These are phyloP conservation scores for Dendrothele bispora DNA, from an alignment of 768 basidiomycete species.

Conservation along the genomic window DNA sequence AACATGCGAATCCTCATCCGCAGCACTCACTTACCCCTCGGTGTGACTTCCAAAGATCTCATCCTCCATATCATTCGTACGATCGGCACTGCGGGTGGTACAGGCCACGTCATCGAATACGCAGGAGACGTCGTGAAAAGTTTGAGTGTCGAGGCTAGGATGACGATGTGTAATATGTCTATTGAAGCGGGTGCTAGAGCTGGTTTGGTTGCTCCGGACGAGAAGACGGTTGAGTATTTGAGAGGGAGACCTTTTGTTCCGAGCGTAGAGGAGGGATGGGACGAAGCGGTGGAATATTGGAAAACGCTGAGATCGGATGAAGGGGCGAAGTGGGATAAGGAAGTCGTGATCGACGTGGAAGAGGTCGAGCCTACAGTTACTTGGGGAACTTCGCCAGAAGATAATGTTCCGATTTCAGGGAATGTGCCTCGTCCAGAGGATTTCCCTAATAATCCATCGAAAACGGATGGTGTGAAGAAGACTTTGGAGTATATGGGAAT, in stretches of 20 bases:
- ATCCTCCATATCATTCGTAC: slow-evolving; percentile 63
- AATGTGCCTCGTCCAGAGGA: slow-evolving; percentile 50
- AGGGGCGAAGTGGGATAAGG: slow-evolving; percentile 56
- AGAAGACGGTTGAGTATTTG: slow-evolving; percentile 60
- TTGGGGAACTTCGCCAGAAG: slow-evolving; percentile 68
- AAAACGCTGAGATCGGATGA: slow-evolving; percentile 51
- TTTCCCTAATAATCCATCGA: slow-evolving; percentile 41
- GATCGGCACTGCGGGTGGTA: slow-evolving; percentile 67
- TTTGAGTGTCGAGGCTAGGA: slow-evolving; percentile 61
- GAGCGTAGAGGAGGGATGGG: slow-evolving; percentile 53
- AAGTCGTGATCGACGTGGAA: slow-evolving; percentile 53
- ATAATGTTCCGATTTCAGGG: slow-evolving; percentile 55
- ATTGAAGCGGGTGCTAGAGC: slow-evolving; percentile 67
- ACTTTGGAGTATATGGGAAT: slow-evolving; percentile 65
- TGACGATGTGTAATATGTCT: slow-evolving; percentile 67
- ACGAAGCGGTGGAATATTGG: slow-evolving; percentile 60
- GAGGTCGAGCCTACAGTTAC: slow-evolving; percentile 66
- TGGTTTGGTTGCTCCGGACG: slow-evolving; percentile 66
- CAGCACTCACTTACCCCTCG: slow-evolving; percentile 50
- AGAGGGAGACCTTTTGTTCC: slow-evolving; percentile 57
- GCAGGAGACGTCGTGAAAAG: slow-evolving; percentile 54
- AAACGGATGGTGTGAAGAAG: slow-evolving; percentile 46
- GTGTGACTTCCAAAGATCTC: slow-evolving; percentile 62
- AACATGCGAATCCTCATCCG: slow-evolving; percentile 68
- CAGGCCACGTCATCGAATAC: slow-evolving; percentile 63